Conservation (phyloP, 441 rosid genomes). For the Adansonia grandidieri region DNA sequence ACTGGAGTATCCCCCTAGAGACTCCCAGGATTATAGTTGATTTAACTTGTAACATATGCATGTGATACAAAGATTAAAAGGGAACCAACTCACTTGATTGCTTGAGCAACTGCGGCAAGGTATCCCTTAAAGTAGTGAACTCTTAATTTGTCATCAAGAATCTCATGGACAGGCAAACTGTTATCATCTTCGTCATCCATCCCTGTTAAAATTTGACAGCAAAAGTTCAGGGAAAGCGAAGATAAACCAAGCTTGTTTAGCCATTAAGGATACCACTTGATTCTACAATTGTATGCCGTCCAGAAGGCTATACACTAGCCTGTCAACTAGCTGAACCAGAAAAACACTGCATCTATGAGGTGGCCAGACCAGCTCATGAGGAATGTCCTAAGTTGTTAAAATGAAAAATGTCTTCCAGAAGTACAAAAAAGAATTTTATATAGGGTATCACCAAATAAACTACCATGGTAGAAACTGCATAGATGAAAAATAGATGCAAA, state of each 20-base stretch:
- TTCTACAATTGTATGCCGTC: constrained; percentile 2
- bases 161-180: constrained; percentile 51
- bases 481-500: constrained; percentile 10
- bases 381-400: constrained; percentile 10
- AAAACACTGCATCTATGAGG: constrained; percentile 3
- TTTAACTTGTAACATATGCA: neutral
- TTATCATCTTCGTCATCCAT: constrained; percentile 71
- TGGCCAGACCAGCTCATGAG: constrained; percentile 2
- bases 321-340: constrained; percentile 6
- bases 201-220: constrained; percentile 43
- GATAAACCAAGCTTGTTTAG: neutral
- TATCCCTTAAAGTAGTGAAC: constrained; percentile 52
- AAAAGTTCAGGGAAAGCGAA: neutral
- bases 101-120: constrained; percentile 54
- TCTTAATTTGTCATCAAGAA: constrained; percentile 70
- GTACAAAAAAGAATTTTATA: neutral
- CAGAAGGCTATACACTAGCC: constrained; percentile 15
- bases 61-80: neutral
- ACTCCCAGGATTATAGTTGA: neutral
- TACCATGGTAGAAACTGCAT: neutral
- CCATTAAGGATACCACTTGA: neutral
- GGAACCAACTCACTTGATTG: constrained; percentile 55
- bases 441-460: constrained; percentile 9
- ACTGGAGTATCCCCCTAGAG: neutral
- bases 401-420: constrained; percentile 14